Conservation (phyloP, 2,329 filamentous ascomycete genomes). For the Aspergillus uvarum region DNA sequence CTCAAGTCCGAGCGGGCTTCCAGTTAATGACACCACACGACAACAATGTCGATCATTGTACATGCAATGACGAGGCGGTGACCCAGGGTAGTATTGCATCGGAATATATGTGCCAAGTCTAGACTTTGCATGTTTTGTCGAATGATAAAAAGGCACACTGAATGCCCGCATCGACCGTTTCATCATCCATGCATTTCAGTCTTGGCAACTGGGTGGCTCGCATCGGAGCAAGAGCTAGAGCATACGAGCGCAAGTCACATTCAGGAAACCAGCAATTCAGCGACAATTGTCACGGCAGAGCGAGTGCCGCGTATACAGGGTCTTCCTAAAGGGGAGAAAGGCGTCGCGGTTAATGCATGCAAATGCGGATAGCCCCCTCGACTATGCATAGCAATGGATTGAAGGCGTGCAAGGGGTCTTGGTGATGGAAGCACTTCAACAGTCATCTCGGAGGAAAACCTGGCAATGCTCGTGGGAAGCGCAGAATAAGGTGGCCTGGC, state of each 20-base stretch:
- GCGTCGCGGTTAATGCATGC: neutral
- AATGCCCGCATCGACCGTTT: neutral
- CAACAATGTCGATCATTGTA: neutral
- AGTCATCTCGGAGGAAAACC: neutral
- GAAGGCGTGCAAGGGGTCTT: neutral
- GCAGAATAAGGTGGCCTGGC: neutral
- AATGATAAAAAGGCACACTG: neutral
- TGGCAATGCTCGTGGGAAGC: neutral
- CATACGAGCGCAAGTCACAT: neutral
- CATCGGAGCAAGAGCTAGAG: neutral
- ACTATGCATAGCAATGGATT: neutral
- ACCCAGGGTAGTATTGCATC: neutral
- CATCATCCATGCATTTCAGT: neutral
- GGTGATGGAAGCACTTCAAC: neutral
- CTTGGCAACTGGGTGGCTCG: neutral
- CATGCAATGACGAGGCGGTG: neutral
- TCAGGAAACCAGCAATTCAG: neutral
- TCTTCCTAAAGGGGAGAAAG: neutral
- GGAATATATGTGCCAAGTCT: neutral
- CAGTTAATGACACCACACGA: neutral
- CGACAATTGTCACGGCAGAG: neutral
- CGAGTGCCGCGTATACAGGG: neutral
- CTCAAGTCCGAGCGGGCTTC: too few species aligned
- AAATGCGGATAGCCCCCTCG: neutral
- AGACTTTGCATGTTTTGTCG: neutral